Base-by-base conservation (phyloP, 2,329 filamentous ascomycete genomes). In the Penicillium sp. region DNA sequence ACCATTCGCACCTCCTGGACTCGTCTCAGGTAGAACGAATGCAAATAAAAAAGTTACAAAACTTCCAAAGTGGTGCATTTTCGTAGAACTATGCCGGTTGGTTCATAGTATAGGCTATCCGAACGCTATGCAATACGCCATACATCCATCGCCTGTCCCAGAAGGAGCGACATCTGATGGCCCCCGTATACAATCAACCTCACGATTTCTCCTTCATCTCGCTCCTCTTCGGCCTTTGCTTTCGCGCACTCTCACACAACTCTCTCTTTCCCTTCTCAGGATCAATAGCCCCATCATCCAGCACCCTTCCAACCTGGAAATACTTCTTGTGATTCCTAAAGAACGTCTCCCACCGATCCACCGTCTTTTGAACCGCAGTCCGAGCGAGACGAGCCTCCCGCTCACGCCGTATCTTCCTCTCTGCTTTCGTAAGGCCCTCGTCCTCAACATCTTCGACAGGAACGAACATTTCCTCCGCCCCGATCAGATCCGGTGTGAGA, bases 291-390 rank as follows among this genome's bases (percentile, higher is more conserved):
- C 76, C 83, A 62, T 86, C 82, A 65, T 80, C 78, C 75, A 86
- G 83, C 14, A 98, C 85, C 73, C 83, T 85, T 3, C 95, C 95
- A 4, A 96, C 90, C 77, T 86, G 85, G 64, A 86, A 85, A 78
- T 98, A 98, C 80, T 92, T 92, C 72, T 89, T 85, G 73, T 87
- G 91, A 58, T 89, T 90, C 60, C 78, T 83, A 72, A 97, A 98
- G 79, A 98, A 92, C 55, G 85, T 82, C 62, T 89, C 87, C 95
- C 93, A 98, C 76, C 94, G 89, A 73, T 85, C 81, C 59, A 99
- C 81, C 13, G 87, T 86, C 25, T 87, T 85, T 61, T 86, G 76
- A 2, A 92, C 89, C 75, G 86, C 84, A 66, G 84, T 79, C 76
- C 80, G 81, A 26, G 93, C 94, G 53, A 83, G 79, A 55, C 83